Base-by-base conservation (phyloP, 176 grass and related monocot species). In the Zea luxurians region DNA sequence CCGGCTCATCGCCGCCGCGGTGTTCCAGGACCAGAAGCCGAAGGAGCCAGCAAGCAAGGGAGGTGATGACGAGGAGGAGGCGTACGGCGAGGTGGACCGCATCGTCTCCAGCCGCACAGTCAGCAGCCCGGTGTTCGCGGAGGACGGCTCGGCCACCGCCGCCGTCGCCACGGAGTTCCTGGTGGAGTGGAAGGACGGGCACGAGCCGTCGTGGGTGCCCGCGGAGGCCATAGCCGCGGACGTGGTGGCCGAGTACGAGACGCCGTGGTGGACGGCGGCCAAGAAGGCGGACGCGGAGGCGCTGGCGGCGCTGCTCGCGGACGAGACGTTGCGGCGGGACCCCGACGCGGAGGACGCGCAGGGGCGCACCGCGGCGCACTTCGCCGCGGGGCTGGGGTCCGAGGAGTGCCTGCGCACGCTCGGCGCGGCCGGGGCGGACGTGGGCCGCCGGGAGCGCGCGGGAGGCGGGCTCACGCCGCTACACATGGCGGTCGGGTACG, bases 171-270 rank as follows among this genome's bases (percentile, higher is more conserved):
- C 78, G 38, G 92, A 98, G 83, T 98, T 94, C 78, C 84, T 98
- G 42, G 84, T 98, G 37, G 80, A 94, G 65, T 98, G 91, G 95
- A 94, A 90, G 75, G 95, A 94, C 69, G 91, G 87, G 36, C 95
- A 98, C 78, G 88, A 79, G 60, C 85, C 91, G 2, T 83, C 89
- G 1, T 98, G 91, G 95, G 86, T 92, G 2, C 95, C 68, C 1
- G 69, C 87, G 18, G 83, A 83, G 34, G 91, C 89, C 47, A 90
- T 98, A 80, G 89, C 95, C 7, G 80, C 85, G 2, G 95, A 98
- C 74, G 89, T 94, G 0, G 87, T 94, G 9, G 91, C 88, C 4
- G 95, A 94, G 78, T 98, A 89, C 80, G 88, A 98, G 89, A 85
- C 83, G 50, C 85, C 92, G 40, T 98, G 91, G 89, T 94, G 92